Evolutionary conservation across 306 rosid genomes (phyloP).

Genomic region (Comarum palustre): DNA sequence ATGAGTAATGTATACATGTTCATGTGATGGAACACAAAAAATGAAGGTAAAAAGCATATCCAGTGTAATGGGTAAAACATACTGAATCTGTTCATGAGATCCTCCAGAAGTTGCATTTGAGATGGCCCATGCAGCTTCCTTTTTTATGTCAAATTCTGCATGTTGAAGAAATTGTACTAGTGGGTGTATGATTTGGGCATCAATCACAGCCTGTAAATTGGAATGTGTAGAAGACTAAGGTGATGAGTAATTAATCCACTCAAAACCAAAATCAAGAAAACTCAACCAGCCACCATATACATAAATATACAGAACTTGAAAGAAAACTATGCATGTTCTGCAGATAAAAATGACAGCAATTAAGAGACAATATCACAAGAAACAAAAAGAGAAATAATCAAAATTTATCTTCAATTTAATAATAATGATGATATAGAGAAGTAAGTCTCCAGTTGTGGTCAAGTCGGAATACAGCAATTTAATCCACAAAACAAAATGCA

Average conservation of each 20-base stretch:
- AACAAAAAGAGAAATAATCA: neutral
- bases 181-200: constrained; percentile 49
- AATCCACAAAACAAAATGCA: neutral
- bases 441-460: neutral
- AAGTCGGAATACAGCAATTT: neutral
- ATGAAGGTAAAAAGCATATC: neutral
- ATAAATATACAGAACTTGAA: neutral
- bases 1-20: neutral
- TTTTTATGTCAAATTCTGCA: constrained; percentile 67
- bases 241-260: neutral
- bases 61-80: constrained; percentile 20
- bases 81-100: constrained; percentile 66
- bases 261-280: neutral
- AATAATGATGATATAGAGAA: neutral
- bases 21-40: neutral
- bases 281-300: neutral
- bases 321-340: neutral
- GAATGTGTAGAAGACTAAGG: constrained; percentile 2
- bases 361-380: neutral
- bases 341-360: neutral
- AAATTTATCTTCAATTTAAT: neutral
- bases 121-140: constrained; percentile 79
- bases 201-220: constrained; percentile 55
- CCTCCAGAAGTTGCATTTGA: constrained; percentile 74
- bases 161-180: constrained; percentile 57